Conservation (phyloP, 495 filamentous ascomycete species). For the Tuber microsphaerosporum region DNA sequence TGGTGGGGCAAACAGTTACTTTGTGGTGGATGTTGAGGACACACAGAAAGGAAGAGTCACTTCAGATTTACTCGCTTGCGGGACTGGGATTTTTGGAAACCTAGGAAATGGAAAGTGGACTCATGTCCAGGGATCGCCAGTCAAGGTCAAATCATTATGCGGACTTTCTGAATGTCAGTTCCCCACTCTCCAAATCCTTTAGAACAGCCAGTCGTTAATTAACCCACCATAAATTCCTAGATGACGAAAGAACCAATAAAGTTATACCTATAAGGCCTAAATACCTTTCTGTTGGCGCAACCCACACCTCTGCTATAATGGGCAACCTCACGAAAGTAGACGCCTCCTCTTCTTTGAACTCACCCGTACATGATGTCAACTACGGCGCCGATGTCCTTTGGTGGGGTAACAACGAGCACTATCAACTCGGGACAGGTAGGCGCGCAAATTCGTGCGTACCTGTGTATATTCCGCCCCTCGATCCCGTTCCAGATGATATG, state of each 20-base stretch:
- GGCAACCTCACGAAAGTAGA: conserved; percentile 63
- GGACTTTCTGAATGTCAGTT: conserved; percentile 62
- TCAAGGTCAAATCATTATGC: conserved; percentile 76
- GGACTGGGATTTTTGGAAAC: conserved; percentile 72
- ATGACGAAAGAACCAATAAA: conserved; percentile 61
- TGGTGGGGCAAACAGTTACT: conserved; percentile 77
- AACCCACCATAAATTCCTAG: conserved; percentile 11
- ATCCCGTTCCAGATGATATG: conserved; percentile 46
- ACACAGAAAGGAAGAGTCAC: conserved; percentile 50
- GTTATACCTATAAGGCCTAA: conserved; percentile 70
- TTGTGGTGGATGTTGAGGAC: conserved; percentile 65
- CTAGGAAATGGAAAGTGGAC: conserved; percentile 87
- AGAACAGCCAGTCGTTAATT: background rate
- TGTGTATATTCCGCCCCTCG: conserved; percentile 68
- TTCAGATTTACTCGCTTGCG: conserved; percentile 78
- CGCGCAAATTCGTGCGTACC: conserved; percentile 69
- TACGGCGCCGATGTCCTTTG: conserved; percentile 80
- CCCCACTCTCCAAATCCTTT: background rate
- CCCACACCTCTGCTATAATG: conserved; percentile 73
- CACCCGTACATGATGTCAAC: conserved; percentile 59
- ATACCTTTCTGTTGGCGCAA: conserved; percentile 63
- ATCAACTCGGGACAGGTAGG: conserved; percentile 86
- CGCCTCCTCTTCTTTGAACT: conserved; percentile 47
- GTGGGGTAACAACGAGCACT: conserved; percentile 92
- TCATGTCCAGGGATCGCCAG: conserved; percentile 69